Conservation (phyloP, 2,329 filamentous ascomycete species). For the Penicillium sp. region DNA sequence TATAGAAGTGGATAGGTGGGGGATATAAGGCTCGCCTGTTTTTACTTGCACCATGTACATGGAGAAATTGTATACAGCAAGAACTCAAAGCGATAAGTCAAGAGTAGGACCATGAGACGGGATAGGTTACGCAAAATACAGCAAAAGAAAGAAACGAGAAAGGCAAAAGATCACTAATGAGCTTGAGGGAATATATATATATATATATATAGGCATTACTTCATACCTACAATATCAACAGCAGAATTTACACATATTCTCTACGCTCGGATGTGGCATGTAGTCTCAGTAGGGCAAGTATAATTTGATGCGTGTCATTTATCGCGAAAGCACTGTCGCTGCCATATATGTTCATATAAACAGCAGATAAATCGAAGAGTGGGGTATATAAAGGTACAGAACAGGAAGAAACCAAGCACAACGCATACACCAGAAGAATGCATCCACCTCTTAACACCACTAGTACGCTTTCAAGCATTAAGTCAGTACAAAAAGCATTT, state of each 20-base stretch:
- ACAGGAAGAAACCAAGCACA: not conserved
- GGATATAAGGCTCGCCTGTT: not conserved
- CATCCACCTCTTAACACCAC: not conserved
- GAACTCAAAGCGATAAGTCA: not conserved
- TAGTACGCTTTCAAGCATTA: not conserved
- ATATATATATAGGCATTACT: not conserved
- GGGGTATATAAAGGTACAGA: slow-evolving; percentile 13
- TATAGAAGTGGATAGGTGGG: not conserved
- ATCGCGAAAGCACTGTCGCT: not conserved
- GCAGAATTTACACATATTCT: too few species aligned
- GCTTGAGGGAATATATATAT: not conserved
- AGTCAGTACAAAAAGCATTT: not conserved
- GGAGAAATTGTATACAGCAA: not conserved
- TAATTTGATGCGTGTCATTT: too few species aligned
- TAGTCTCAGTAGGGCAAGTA: too few species aligned
- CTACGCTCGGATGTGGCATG: not conserved
- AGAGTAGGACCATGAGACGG: not conserved
- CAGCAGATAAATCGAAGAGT: slow-evolving; percentile 4
- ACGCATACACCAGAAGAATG: not conserved
- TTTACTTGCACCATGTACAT: not conserved
- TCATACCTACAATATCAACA: not conserved
- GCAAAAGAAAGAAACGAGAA: not conserved
- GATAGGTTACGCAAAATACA: not conserved
- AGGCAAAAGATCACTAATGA: too few species aligned
- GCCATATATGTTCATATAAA: not conserved